phyloP scores from a whole-genome alignment of 1,284 basidiomycete species.

The Puccinia hordei region DNA sequence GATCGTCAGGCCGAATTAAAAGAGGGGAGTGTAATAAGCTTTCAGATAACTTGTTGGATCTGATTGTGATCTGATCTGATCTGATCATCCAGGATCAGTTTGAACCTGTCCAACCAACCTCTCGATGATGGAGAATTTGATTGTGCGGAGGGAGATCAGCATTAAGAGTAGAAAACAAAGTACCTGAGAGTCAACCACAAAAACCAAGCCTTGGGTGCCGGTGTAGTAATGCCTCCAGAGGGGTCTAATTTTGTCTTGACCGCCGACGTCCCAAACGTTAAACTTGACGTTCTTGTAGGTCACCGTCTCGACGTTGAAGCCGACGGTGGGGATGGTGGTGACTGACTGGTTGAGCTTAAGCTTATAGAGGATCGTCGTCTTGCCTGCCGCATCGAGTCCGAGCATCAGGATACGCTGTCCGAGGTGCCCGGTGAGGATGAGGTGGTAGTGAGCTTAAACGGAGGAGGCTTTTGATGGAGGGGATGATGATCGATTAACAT shows the following conservation, averaged over 20 bases:
- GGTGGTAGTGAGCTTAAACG: not conserved
- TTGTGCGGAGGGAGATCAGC: not conserved
- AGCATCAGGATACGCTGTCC: slow-evolving; percentile 58
- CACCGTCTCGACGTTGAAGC: slow-evolving; percentile 62
- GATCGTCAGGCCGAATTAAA: no score
- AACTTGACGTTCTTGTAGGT: slow-evolving; percentile 62
- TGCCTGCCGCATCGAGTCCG: slow-evolving; percentile 69
- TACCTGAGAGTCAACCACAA: slow-evolving; percentile 66
- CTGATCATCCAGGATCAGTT: not conserved
- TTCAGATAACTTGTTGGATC: not conserved
- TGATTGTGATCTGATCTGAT: not conserved
- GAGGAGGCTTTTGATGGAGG: not conserved
- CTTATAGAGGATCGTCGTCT: slow-evolving; percentile 71
- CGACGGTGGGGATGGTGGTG: slow-evolving; percentile 62
- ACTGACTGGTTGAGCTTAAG: slow-evolving; percentile 62
- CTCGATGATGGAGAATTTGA: not conserved
- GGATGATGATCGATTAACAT: not conserved
- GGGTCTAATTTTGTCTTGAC: slow-evolving; percentile 63
- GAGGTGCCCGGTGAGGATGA: not conserved
- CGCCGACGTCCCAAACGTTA: slow-evolving; percentile 61
- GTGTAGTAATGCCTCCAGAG: slow-evolving; percentile 92
- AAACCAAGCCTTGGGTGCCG: slow-evolving; percentile 67
- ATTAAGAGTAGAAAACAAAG: not conserved
- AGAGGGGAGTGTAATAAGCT: no score
- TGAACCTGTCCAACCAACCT: no score